These are phyloP conservation scores for Neurospora sp. DNA, from an alignment of 2,329 filamentous ascomycete species.

Conservation along the genomic window DNA sequence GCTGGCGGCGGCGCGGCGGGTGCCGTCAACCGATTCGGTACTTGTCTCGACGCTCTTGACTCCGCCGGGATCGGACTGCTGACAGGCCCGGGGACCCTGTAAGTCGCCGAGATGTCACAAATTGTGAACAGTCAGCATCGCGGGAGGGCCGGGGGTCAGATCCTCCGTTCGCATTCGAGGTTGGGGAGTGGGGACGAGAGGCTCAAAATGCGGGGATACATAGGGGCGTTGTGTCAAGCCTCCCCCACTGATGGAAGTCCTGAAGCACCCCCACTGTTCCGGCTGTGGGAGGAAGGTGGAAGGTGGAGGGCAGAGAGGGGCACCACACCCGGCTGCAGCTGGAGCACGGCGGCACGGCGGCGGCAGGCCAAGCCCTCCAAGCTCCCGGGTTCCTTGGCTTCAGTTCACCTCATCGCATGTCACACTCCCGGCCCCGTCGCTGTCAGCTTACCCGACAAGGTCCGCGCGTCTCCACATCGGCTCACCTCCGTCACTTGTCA, in stretches of 20 bases:
- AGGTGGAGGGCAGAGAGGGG: not conserved
- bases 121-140: not conserved
- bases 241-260: not conserved
- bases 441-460: not conserved
- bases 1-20: not conserved
- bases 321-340: not conserved
- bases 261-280: not conserved
- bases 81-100: not conserved
- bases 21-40: not conserved
- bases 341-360: not conserved
- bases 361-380: not conserved
- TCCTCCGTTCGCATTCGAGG: not conserved
- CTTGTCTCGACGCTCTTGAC: not conserved
- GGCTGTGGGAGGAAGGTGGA: not conserved
- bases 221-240: not conserved
- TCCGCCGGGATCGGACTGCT: not conserved
- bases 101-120: not conserved
- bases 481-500: not conserved
- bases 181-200: not conserved
- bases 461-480: not conserved
- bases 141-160: not conserved
- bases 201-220: not conserved
- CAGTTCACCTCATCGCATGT: not conserved
- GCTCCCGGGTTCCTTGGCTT: not conserved
- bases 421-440: not conserved